Base-by-base conservation (phyloP, 345 rosid species). In the Brassica juncea region DNA sequence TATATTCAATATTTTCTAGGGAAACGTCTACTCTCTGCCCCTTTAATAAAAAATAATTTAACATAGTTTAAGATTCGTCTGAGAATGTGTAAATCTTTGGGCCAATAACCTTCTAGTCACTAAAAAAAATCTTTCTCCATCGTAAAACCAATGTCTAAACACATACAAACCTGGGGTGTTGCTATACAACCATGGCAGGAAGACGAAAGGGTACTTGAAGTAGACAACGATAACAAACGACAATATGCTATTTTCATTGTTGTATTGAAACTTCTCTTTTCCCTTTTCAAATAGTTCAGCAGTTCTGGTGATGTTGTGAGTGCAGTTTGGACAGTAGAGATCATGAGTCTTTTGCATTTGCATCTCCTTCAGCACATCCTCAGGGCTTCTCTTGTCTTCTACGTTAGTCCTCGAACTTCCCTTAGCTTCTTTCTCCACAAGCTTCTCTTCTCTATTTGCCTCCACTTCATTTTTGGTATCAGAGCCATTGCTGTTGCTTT, bases 321-420 rank as follows among this genome's bases (percentile, higher is more conserved):
- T 44, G 14, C 80, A 76, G 0, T 14, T 19, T 5, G 25, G 8
- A 61, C 80, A 68, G 11, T 30, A 76, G 25, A 76, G 74, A 42
- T 8, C 1, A 76, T 68, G 69, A 14, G 62, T 68, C 3, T 12
- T 0, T 52, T 16, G 35, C n/a, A 30, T 9, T 14, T n/a, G 23
- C 10, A 70, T n/a, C 62, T 30, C 15, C 1, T 70, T 6, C 42
- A 70, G 14, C 8, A 8, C 1, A 5, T 66, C 52, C 25, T 19
- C 8, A 11, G n/a, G 4, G 39, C 2, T 1, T 66, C 37, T 35
- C 69, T 19, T 34, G 27, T 65, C 47, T 31, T 58, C 30, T 8
- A 8, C 62, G 27, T 58, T 21, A 0, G 10, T 37, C 44, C 31
- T 23, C 31, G 31, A 23, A 21, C 63, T 21, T 59, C 32, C 64